Conservation (phyloP, 148 eudicot genomes). For the Hydrangea macrophylla region DNA sequence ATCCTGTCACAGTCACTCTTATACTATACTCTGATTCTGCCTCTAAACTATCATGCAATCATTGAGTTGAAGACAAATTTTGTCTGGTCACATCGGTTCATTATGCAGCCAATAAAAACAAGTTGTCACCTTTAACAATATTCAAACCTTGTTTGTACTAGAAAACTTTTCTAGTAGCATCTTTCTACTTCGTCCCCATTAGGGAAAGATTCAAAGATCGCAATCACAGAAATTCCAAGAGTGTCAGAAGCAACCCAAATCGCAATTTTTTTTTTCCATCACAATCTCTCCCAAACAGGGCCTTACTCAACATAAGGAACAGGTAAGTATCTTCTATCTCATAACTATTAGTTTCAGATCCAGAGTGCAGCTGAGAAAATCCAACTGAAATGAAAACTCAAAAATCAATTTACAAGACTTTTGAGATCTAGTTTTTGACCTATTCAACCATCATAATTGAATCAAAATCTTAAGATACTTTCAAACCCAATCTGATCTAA, state of each 20-base stretch:
- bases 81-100: constrained; percentile 26
- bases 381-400: not conserved
- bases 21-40: constrained; percentile 9
- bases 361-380: not conserved
- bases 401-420: too few species aligned
- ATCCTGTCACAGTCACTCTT: constrained; percentile 7
- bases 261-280: too few species aligned
- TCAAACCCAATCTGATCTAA: not conserved
- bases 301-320: constrained; percentile 4
- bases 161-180: constrained; percentile 11
- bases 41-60: constrained; percentile 13
- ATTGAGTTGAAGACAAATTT: constrained; percentile 23
- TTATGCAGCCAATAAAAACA: constrained; percentile 3
- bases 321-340: constrained; percentile 5
- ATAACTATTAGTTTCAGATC: constrained; percentile 8
- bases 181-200: not conserved
- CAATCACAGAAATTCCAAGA: too few species aligned
- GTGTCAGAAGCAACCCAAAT: too few species aligned
- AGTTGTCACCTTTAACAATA: not conserved
- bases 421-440: constrained; percentile 14
- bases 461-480: constrained; percentile 4
- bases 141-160: too few species aligned
- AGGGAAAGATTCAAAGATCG: not conserved
- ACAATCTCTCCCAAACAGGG: too few species aligned
- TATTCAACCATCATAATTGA: constrained; percentile 1